phyloP scores from a whole-genome alignment of 768 basidiomycete species.

The Panellus pusillus region DNA sequence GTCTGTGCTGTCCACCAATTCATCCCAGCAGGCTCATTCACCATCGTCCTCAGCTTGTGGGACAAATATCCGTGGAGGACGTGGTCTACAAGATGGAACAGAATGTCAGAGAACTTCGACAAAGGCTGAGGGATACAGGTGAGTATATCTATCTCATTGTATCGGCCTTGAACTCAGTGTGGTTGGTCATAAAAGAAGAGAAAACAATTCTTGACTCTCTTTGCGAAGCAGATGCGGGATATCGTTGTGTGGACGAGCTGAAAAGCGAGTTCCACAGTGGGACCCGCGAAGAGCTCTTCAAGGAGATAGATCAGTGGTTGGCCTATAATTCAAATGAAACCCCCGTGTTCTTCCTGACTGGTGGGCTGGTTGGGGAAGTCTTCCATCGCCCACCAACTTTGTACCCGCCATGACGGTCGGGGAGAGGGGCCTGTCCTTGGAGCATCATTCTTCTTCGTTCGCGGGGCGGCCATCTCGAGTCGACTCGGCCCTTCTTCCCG shows the following conservation, averaged over 20 bases:
- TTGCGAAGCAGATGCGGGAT: background rate
- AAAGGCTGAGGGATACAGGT: background rate
- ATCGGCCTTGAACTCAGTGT: background rate
- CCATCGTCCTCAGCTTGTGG: background rate
- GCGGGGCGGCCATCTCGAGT: slow-evolving; percentile 3
- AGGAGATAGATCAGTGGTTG: background rate
- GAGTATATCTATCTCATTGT: background rate
- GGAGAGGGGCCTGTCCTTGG: background rate
- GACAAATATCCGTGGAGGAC: background rate
- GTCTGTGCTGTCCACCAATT: background rate
- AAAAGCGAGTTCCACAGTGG: background rate
- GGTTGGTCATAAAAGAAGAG: background rate
- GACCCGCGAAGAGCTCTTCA: background rate
- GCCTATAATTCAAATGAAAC: background rate
- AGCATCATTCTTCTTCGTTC: slow-evolving; percentile 5
- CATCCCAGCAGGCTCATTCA: too few relatives aligned
- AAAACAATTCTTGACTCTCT: background rate
- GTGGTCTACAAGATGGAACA: background rate
- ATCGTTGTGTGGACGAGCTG: slow-evolving; percentile 4
- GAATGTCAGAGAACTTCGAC: background rate
- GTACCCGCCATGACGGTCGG: background rate
- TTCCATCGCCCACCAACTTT: slow-evolving; percentile 4
- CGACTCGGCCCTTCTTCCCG: background rate
- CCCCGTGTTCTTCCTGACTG: background rate
- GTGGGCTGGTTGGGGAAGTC: slow-evolving; percentile 3